phyloP scores from a whole-genome alignment of 2,329 filamentous ascomycete species.

The Colletotrichum sp. region DNA sequence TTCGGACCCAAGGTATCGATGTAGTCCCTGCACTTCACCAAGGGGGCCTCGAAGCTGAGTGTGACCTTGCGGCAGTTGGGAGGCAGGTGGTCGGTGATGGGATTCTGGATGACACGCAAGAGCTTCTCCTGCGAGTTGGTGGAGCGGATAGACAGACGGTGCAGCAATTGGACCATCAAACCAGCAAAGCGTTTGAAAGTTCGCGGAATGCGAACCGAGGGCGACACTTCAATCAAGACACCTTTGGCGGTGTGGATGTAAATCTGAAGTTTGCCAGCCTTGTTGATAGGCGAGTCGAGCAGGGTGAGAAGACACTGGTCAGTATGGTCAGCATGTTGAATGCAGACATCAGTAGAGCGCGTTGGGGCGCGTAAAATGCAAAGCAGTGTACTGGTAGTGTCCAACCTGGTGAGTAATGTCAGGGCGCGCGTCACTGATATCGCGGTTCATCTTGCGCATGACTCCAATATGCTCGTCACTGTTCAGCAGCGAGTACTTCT shows the following conservation, averaged over 20 bases:
- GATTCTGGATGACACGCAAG: constrained; percentile 96
- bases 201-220: constrained; percentile 95
- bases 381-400: constrained; percentile 26
- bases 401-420: constrained; percentile 98
- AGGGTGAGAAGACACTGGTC: constrained; percentile 91
- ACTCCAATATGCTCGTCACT: constrained; percentile 99
- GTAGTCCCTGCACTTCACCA: constrained; percentile 89
- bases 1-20: constrained; percentile 78
- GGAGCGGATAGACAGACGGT: constrained; percentile 93
- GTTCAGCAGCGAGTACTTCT: constrained; percentile 97
- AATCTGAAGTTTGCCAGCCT: constrained; percentile 95
- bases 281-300: constrained; percentile 98
- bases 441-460: constrained; percentile 99
- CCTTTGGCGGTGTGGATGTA: constrained; percentile 98
- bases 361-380: constrained; percentile 21
- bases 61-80: constrained; percentile 98
- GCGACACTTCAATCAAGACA: constrained; percentile 96
- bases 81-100: constrained; percentile 94
- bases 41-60: constrained; percentile 88
- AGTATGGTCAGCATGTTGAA: constrained; percentile 50
- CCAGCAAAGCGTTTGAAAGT: constrained; percentile 99
- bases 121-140: constrained; percentile 98
- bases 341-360: constrained; percentile 38
- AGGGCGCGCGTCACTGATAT: constrained; percentile 96
- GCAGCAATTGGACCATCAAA: constrained; percentile 96